These are phyloP conservation scores for Paspalum vaginatum DNA, from an alignment of 176 grass and related monocot species.

Conservation along the genomic window DNA sequence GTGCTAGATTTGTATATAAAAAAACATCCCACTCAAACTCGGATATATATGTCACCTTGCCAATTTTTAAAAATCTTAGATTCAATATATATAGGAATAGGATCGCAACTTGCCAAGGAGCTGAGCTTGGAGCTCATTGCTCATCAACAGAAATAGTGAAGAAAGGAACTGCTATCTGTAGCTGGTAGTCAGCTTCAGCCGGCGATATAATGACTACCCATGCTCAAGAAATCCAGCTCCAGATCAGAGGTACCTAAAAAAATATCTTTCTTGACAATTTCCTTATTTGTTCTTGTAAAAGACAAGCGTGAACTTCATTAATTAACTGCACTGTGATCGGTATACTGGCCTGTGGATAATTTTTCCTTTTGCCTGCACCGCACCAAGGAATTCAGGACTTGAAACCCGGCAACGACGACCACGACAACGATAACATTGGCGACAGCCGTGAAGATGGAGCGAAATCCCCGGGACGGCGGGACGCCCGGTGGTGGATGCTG, in stretches of 20 bases:
- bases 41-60: not conserved
- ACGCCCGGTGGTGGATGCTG: conserved; percentile 56
- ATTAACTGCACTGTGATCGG: no score
- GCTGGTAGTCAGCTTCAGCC: not conserved
- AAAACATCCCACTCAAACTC: not conserved
- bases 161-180: no score
- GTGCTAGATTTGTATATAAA: not conserved
- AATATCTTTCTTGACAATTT: not conserved
- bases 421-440: not conserved
- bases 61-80: not conserved
- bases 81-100: not conserved
- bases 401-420: not conserved
- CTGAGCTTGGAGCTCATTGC: not conserved
- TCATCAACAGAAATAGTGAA: not conserved
- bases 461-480: not conserved
- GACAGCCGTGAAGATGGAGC: not conserved
- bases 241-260: not conserved
- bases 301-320: no score
- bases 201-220: not conserved
- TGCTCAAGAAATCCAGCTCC: not conserved
- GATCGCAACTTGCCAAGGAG: not conserved
- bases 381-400: not conserved
- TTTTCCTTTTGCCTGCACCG: not conserved
- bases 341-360: not conserved
- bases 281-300: not conserved